Percentiles rank a stretch among this genome's conserved stretches.
These are phyloP conservation scores for Arachis monticola DNA, from an alignment of 331 rosid species.

Conservation along the genomic window DNA sequence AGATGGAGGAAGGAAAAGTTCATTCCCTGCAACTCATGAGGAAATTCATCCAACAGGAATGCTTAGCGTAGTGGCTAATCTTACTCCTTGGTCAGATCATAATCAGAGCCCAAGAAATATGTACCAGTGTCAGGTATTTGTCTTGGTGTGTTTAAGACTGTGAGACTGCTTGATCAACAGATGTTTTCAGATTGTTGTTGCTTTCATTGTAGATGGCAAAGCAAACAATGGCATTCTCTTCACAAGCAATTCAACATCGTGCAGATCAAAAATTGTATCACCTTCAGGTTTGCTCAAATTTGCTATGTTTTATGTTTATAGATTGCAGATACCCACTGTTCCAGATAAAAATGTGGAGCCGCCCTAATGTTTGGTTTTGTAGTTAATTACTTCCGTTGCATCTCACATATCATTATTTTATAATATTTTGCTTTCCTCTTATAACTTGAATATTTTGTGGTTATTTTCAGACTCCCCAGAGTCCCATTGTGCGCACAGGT, in stretches of 20 bases:
- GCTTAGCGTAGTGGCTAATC: conserved; percentile 96
- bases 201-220: conserved; percentile 81
- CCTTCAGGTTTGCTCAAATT: conserved; percentile 75
- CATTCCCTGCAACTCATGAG: conserved; percentile 92
- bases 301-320: neutral
- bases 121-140: conserved; percentile 96
- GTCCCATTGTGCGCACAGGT: conserved; percentile 88
- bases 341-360: conserved; percentile 1
- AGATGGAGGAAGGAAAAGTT: conserved; percentile 87
- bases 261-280: conserved; percentile 94
- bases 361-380: conserved; percentile 11
- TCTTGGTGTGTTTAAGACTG: conserved; percentile 28
- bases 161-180: conserved; percentile 24
- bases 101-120: conserved; percentile 98
- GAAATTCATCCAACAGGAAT: conserved; percentile 98
- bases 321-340: conserved; percentile 8
- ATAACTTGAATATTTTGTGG: conserved; percentile 30
- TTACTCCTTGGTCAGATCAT: conserved; percentile 98
- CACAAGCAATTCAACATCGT: conserved; percentile 78
- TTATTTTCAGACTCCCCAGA: conserved; percentile 87
- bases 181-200: conserved; percentile 32
- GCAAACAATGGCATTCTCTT: conserved; percentile 96
- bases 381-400: conserved; percentile 16
- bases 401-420: neutral
- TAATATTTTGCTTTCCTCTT: conserved; percentile 10